phyloP scores from a whole-genome alignment of 1,284 basidiomycete species.

The Thelephora terrestris region DNA sequence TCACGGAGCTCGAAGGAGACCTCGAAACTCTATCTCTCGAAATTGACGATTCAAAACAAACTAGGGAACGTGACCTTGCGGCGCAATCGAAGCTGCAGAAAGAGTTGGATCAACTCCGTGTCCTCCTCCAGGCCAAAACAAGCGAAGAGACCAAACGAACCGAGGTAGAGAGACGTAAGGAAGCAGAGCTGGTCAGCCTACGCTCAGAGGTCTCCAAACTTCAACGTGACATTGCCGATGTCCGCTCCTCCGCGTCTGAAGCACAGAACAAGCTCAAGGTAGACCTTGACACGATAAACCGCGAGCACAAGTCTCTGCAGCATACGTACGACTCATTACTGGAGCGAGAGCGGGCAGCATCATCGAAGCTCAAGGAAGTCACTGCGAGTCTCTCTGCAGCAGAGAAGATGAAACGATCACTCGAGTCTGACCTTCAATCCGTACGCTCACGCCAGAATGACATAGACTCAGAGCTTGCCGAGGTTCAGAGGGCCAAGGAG shows the following conservation, averaged over 20 bases:
- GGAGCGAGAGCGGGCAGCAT: conserved; percentile 42
- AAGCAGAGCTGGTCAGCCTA: conserved; percentile 70
- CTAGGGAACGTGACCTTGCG: conserved; percentile 42
- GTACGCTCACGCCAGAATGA: conserved; percentile 68
- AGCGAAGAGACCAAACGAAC: conserved; percentile 78
- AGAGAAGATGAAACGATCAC: conserved; percentile 59
- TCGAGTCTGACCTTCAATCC: conserved; percentile 69
- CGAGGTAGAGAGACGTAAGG: conserved; percentile 83
- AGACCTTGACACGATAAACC: conserved; percentile 50
- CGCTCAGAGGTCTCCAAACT: conserved; percentile 57
- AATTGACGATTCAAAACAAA: conserved; percentile 52
- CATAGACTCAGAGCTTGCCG: conserved; percentile 56
- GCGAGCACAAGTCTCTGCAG: conserved; percentile 48
- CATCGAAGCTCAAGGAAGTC: conserved; percentile 41
- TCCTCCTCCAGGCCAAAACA: conserved; percentile 74
- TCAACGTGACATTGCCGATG: conserved; percentile 50
- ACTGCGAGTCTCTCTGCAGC: conserved; percentile 48
- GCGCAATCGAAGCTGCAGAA: conserved; percentile 58
- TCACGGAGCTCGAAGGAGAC: conserved; percentile 56
- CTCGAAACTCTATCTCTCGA: conserved; percentile 63
- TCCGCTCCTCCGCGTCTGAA: conserved; percentile 47
- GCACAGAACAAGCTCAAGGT: conserved; percentile 58
- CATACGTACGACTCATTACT: conserved; percentile 55
- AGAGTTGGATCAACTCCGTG: conserved; percentile 81
- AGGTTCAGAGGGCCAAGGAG: conserved; percentile 59